A percentile compares a stretch with the other conserved stretches of the same genome.
Conservation (phyloP, 192 early-diverging fungal genomes). For the Umbelopsis sp. region DNA sequence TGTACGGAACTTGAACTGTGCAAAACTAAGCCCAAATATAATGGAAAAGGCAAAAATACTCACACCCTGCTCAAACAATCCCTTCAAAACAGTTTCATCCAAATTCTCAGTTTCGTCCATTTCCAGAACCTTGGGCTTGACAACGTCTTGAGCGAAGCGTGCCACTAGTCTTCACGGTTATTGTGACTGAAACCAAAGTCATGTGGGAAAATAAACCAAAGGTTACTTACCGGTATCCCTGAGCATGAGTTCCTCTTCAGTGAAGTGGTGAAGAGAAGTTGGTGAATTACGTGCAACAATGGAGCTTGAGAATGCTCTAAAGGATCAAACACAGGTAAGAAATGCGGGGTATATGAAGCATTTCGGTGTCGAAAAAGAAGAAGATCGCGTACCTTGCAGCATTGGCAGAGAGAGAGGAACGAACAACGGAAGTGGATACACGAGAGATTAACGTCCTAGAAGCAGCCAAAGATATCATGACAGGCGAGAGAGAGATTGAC, state of each 20-base stretch:
- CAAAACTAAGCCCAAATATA: conserved; percentile 1
- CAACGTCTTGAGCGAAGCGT: conserved; percentile 81
- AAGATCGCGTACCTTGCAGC: not conserved
- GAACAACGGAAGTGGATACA: conserved; percentile 9
- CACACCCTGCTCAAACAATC: conserved; percentile 89
- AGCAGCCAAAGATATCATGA: conserved; percentile 12
- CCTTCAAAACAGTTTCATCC: conserved; percentile 77
- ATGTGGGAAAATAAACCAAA: not conserved
- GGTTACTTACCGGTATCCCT: conserved; percentile 64
- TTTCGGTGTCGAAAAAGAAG: not conserved
- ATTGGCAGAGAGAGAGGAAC: not conserved
- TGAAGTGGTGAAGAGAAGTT: conserved; percentile 77
- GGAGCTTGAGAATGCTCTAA: conserved; percentile 53
- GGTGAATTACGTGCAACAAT: conserved; percentile 40
- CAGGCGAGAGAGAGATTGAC: not conserved
- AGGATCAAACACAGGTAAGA: not conserved
- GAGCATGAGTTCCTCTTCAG: conserved; percentile 88
- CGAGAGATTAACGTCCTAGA: conserved; percentile 4
- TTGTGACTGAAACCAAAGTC: not conserved
- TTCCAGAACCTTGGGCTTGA: conserved; percentile 81
- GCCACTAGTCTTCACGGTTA: conserved; percentile 49
- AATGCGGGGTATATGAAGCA: not conserved
- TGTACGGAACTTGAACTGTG: not conserved
- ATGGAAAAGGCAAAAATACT: conserved; percentile 10
- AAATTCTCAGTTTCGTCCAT: conserved; percentile 93